Evolutionary conservation across 1,284 basidiomycete species (phyloP).

Genomic region (Puccinia novopanici): DNA sequence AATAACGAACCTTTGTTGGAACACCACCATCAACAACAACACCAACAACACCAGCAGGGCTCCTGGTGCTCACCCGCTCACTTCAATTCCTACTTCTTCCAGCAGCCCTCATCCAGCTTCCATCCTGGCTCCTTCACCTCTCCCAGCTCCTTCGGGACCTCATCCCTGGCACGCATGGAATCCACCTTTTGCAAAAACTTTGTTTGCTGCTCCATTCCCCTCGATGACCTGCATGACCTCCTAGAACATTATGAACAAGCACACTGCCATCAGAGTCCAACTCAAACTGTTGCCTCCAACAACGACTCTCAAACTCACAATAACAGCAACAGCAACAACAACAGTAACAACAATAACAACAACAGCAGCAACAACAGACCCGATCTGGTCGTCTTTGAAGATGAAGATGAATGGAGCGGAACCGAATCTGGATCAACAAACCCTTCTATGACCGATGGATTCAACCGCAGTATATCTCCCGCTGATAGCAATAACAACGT

Average conservation of each 20-base stretch:
- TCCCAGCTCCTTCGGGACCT: conserved; percentile 38
- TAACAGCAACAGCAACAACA: no score
- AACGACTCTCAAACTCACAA: no score
- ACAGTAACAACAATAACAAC: no score
- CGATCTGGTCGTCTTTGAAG: conserved; percentile 36
- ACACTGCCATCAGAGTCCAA: conserved; percentile 19
- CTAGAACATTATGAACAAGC: conserved; percentile 42
- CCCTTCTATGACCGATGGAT: neutral
- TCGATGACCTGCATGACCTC: conserved; percentile 36
- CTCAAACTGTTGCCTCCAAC: neutral
- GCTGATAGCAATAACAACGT: neutral
- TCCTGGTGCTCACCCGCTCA: conserved; percentile 18
- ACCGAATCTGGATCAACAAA: conserved; percentile 21
- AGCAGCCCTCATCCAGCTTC: conserved; percentile 17
- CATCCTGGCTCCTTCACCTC: conserved; percentile 36
- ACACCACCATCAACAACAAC: neutral
- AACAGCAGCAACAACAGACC: neutral
- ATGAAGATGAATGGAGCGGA: conserved; percentile 46
- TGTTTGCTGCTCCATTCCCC: conserved; percentile 38
- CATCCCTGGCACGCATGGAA: conserved; percentile 40
- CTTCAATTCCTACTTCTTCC: conserved; percentile 21
- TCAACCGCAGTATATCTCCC: conserved; percentile 1
- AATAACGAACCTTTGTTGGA: conserved; percentile 18
- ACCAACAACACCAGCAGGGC: neutral
- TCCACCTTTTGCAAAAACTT: conserved; percentile 48